Conservation (phyloP, 257 asterid species). For the Salvia rosmarinus region DNA sequence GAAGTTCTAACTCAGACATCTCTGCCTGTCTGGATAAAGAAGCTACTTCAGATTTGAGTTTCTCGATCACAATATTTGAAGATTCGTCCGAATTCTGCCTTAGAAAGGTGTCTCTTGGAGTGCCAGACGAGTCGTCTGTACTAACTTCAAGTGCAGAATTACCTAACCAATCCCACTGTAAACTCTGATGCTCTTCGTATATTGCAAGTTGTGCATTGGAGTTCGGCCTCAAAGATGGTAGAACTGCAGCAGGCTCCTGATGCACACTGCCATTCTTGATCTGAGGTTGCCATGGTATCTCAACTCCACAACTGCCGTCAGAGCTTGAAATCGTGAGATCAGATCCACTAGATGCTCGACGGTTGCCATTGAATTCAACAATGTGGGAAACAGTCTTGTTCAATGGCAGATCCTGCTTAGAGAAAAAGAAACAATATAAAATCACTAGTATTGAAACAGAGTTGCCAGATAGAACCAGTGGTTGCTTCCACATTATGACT, state of each 20-base stretch:
- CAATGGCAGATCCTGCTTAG: slow-evolving; percentile 49
- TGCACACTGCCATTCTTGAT: slow-evolving; percentile 41
- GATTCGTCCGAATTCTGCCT: slow-evolving; percentile 51
- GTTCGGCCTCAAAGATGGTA: slow-evolving; percentile 38
- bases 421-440: slow-evolving; percentile 20
- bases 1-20: slow-evolving; percentile 88
- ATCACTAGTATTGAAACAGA: background rate
- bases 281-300: slow-evolving; percentile 60
- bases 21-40: slow-evolving; percentile 78
- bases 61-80: slow-evolving; percentile 56
- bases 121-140: slow-evolving; percentile 73
- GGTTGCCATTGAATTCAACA: slow-evolving; percentile 50
- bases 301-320: slow-evolving; percentile 75
- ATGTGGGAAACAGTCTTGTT: slow-evolving; percentile 38
- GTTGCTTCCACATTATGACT: background rate
- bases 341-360: slow-evolving; percentile 77
- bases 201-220: slow-evolving; percentile 37
- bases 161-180: slow-evolving; percentile 70
- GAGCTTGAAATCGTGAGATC: slow-evolving; percentile 85
- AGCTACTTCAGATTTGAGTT: slow-evolving; percentile 69
- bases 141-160: slow-evolving; percentile 64
- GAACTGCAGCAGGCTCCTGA: slow-evolving; percentile 37
- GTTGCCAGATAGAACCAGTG: background rate
- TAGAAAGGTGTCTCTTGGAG: slow-evolving; percentile 59
- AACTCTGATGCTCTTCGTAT: slow-evolving; percentile 46